Conservation (phyloP, 192 early-diverging fungal species). For the Entophlyctis luteolus region DNA sequence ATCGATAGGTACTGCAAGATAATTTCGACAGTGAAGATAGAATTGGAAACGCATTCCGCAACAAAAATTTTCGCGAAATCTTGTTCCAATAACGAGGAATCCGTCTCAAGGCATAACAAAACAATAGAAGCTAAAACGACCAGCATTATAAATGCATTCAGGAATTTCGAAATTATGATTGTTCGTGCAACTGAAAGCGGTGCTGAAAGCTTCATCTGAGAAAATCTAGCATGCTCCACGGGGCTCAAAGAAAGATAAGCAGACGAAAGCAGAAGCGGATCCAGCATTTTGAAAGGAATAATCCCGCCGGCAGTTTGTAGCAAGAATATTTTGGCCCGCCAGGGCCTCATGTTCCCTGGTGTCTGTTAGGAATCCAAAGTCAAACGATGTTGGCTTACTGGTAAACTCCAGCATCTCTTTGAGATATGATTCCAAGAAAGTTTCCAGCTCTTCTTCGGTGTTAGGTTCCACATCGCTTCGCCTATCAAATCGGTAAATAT, state of each 20-base stretch:
- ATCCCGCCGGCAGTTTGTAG: background rate
- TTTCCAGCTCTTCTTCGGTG: conserved; percentile 1
- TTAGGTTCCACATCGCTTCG: too few relatives aligned
- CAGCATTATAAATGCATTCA: background rate
- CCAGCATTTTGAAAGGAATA: conserved; percentile 19
- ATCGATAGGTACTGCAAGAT: background rate
- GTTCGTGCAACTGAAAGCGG: background rate
- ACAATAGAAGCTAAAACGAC: conserved; percentile 2
- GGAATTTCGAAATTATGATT: conserved; percentile 3
- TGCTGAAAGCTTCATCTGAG: background rate
- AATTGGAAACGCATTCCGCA: conserved; percentile 13
- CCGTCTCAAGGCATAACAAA: conserved; percentile 14
- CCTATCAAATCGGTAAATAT: too few relatives aligned
- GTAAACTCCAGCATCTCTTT: background rate
- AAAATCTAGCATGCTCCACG: background rate
- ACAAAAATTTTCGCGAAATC: background rate
- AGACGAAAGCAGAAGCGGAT: background rate
- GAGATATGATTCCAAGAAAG: conserved; percentile 2
- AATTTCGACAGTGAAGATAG: conserved; percentile 20
- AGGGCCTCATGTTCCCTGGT: conserved; percentile 1
- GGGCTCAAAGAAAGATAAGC: background rate
- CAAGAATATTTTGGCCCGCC: conserved; percentile 4
- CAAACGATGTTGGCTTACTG: background rate
- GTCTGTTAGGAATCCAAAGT: too few relatives aligned
- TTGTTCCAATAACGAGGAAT: background rate